Evolutionary conservation across 768 basidiomycete species (phyloP).

Genomic region (Thelephora ganbajun): DNA sequence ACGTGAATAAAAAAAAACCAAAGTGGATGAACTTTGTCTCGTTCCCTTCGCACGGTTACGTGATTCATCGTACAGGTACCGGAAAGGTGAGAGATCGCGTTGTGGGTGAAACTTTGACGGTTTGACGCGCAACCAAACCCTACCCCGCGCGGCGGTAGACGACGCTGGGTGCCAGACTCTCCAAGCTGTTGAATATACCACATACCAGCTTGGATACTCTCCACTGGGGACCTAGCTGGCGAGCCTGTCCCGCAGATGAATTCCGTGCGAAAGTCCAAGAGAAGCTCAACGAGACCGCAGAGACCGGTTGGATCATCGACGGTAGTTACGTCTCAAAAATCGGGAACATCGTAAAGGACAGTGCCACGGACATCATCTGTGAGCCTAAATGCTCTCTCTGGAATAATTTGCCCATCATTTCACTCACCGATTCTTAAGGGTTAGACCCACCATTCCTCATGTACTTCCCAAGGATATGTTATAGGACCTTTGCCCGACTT

Average conservation of each 20-base stretch:
- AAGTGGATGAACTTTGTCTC: too few species aligned
- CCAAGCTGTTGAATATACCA: constrained; percentile 28
- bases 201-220: constrained; percentile 32
- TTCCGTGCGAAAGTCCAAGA: constrained; percentile 9
- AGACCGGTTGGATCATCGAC: constrained; percentile 40
- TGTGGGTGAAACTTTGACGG: too few species aligned
- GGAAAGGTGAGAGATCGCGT: constrained; percentile 22
- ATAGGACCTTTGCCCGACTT: constrained; percentile 34
- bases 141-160: constrained; percentile 18
- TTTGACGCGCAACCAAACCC: neutral
- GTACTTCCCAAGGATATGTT: constrained; percentile 46
- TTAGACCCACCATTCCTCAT: constrained; percentile 47
- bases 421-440: constrained; percentile 27
- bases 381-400: constrained; percentile 11
- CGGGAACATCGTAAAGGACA: constrained; percentile 21
- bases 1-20: too few species aligned
- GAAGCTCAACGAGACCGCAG: constrained; percentile 14
- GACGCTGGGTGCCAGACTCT: constrained; percentile 32
- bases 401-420: neutral
- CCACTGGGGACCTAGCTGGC: constrained; percentile 38
- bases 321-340: constrained; percentile 25
- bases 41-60: neutral
- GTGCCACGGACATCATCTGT: constrained; percentile 42
- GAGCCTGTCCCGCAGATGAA: constrained; percentile 15
- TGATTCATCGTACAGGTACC: constrained; percentile 14